phyloP scores from a whole-genome alignment of 441 rosid genomes.

The Erodium trifolium region DNA sequence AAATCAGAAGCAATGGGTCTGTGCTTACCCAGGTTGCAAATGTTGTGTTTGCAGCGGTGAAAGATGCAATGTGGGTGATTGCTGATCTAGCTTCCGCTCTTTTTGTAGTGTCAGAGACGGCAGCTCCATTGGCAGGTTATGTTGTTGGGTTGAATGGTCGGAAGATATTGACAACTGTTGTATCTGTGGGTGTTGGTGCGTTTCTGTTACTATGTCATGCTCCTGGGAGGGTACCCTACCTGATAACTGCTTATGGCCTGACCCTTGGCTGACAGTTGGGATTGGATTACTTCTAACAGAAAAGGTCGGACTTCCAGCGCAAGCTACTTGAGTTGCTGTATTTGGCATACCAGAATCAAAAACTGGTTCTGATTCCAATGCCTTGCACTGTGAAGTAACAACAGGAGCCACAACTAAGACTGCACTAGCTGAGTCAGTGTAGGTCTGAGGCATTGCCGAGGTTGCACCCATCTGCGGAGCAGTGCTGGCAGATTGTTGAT shows the following conservation, averaged over 20 bases:
- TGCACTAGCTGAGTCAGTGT: slow-evolving; percentile 37
- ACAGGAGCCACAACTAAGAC: slow-evolving; percentile 36
- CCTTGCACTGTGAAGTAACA: slow-evolving; percentile 37
- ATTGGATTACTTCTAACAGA: slow-evolving; percentile 43
- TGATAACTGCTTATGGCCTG: slow-evolving; percentile 54
- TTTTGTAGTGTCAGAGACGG: slow-evolving; percentile 4
- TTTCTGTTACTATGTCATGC: slow-evolving; percentile 35
- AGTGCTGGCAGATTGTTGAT: slow-evolving; percentile 37
- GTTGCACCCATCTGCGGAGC: slow-evolving; percentile 36
- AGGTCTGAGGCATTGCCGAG: slow-evolving; percentile 41
- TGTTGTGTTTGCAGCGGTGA: slow-evolving; percentile 34
- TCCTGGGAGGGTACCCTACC: slow-evolving; percentile 48
- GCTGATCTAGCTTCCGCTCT: slow-evolving; percentile 41
- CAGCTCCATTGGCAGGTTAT: slow-evolving; percentile 30
- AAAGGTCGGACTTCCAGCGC: slow-evolving; percentile 32
- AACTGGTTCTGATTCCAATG: slow-evolving; percentile 46
- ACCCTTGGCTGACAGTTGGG: slow-evolving; percentile 42
- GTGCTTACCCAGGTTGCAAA: slow-evolving; percentile 46
- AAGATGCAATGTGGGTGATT: slow-evolving; percentile 39
- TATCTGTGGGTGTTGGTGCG: slow-evolving; percentile 30
- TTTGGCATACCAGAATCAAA: slow-evolving; percentile 32
- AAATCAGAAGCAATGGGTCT: background rate
- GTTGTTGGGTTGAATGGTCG: slow-evolving; percentile 8
- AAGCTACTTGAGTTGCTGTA: slow-evolving; percentile 36
- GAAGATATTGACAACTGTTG: slow-evolving; percentile 36